Evolutionary conservation across 2,329 filamentous ascomycete genomes (phyloP).

Genomic region (Trichophyton schoenleinii): DNA sequence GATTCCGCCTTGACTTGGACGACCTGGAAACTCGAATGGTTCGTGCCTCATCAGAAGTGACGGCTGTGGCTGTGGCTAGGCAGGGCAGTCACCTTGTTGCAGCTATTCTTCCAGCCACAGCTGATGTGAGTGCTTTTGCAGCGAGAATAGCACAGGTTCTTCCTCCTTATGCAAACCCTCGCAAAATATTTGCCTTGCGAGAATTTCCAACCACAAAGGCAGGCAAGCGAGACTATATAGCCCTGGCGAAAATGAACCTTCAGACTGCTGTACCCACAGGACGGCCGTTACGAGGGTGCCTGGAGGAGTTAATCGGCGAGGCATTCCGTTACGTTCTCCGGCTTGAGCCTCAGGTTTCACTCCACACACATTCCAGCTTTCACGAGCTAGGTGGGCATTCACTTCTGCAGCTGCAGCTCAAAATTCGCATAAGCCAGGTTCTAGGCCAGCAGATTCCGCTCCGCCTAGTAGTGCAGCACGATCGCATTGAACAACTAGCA

Average conservation of each 20-base stretch:
- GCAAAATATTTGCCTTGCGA: background rate
- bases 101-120: background rate
- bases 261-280: background rate
- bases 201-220: background rate
- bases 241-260: background rate
- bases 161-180: constrained; percentile 1
- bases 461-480: background rate
- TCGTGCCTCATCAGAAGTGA: background rate
- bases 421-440: background rate
- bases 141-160: background rate
- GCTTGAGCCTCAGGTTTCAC: background rate
- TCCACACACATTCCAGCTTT: background rate
- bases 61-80: background rate
- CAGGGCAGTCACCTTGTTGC: constrained; percentile 5
- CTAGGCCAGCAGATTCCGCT: background rate
- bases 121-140: constrained; percentile 1
- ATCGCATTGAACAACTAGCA: background rate
- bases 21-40: background rate
- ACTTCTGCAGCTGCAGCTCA: background rate
- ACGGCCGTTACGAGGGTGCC: background rate
- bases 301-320: constrained; percentile 6
- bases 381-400: constrained; percentile 4
- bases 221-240: background rate
- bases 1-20: background rate
- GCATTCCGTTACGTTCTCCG: background rate